These are phyloP conservation scores for Penicillium tannophilum DNA, from an alignment of 495 filamentous ascomycete genomes.

Conservation along the genomic window DNA sequence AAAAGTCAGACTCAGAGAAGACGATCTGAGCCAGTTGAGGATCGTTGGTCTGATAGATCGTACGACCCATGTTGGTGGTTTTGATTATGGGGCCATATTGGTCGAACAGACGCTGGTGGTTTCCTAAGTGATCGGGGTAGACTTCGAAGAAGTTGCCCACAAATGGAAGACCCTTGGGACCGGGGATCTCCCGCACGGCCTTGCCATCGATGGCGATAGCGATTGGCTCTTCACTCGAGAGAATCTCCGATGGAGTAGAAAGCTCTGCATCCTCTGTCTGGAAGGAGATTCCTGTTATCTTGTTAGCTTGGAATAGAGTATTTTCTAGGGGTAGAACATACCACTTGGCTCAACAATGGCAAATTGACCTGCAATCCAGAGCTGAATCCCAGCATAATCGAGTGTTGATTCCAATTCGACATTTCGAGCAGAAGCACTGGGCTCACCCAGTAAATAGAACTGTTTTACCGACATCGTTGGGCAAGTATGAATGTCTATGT, in stretches of 20 bases:
- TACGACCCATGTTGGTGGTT: constrained; percentile 54
- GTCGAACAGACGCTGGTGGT: constrained; percentile 56
- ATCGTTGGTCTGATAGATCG: constrained; percentile 51
- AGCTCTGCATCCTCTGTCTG: constrained; percentile 29
- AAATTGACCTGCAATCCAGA: constrained; percentile 45
- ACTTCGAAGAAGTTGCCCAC: constrained; percentile 56
- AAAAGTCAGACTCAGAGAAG: constrained; percentile 50
- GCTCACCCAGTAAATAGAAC: constrained; percentile 35
- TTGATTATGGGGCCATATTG: constrained; percentile 56
- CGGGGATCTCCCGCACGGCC: constrained; percentile 41
- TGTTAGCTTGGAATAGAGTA: not conserved
- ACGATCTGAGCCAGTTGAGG: constrained; percentile 40
- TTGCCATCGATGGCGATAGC: constrained; percentile 41
- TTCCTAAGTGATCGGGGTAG: constrained; percentile 59
- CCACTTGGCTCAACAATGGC: constrained; percentile 40
- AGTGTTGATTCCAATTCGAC: constrained; percentile 39
- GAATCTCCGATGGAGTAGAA: constrained; percentile 28
- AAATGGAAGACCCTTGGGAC: constrained; percentile 49
- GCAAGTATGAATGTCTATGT: not conserved
- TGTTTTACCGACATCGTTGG: not conserved
- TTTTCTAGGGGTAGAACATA: constrained; percentile 3
- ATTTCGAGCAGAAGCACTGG: constrained; percentile 33
- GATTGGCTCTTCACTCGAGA: constrained; percentile 30
- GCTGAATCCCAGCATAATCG: constrained; percentile 36
- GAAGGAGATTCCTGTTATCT: constrained; percentile 39